Conservation (phyloP, 2,329 filamentous ascomycete species). For the Zymoseptoria pseudotritici region DNA sequence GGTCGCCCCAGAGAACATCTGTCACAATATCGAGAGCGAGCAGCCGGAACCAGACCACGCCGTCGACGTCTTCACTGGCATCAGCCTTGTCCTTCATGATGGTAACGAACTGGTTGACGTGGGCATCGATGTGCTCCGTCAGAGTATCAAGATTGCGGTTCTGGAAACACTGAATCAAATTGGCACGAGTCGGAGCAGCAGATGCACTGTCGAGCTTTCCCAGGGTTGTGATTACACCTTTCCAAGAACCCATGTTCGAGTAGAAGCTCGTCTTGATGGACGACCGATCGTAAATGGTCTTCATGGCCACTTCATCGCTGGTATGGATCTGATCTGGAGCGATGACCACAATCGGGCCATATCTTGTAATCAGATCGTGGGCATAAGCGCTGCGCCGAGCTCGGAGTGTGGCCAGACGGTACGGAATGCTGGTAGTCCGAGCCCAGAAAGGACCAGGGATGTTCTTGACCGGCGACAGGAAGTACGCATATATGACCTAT, state of each 20-base stretch:
- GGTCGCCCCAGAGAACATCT: constrained; percentile 14
- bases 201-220: constrained; percentile 9
- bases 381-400: constrained; percentile 8
- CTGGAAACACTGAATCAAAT: constrained; percentile 14
- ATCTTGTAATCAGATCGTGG: constrained; percentile 3
- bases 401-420: constrained; percentile 8
- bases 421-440: constrained; percentile 8
- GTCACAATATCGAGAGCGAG: constrained; percentile 15
- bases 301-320: constrained; percentile 11
- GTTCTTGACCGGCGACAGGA: constrained; percentile 11
- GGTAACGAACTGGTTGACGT: constrained; percentile 9
- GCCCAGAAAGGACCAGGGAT: constrained; percentile 13
- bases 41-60: constrained; percentile 10
- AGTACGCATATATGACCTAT: constrained; percentile 7
- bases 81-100: constrained; percentile 1
- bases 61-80: constrained; percentile 8
- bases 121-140: constrained; percentile 9
- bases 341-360: constrained; percentile 14
- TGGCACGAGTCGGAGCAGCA: constrained; percentile 12
- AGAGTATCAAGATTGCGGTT: constrained; percentile 12
- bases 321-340: constrained; percentile 16
- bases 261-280: constrained; percentile 13
- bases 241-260: constrained; percentile 14
- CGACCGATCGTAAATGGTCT: constrained; percentile 11
- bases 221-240: constrained; percentile 13